Evolutionary conservation across 306 rosid genomes (phyloP), one percentile per base, ranked within the genome.

Genomic region (Dicorynia guianensis): DNA sequence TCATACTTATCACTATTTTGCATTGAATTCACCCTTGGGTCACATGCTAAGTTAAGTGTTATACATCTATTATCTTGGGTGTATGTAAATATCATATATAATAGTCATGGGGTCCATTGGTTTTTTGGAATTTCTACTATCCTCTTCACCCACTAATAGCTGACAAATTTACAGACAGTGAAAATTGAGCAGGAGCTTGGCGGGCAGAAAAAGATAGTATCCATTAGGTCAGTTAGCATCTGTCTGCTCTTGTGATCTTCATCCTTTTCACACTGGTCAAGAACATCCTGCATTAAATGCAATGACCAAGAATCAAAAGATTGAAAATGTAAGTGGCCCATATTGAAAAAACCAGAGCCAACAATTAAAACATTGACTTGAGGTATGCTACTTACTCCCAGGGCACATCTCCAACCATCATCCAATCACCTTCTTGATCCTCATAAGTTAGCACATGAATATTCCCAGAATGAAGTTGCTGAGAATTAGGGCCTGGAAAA

Each of bases 331-430:
- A 55, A 72, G 19, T 52, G 4, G 7, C 0, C 14, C n/a, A 53
- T 30, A 13, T 69, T 67, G 38, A 17, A 38, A 36, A 42, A 48
- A 48, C 47, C 2, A 48, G 39, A 47, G 34, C 9, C 2, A 15
- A 69, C 12, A n/a, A 40, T 7, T 1, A 43, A 38, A 34, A 55
- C 18, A 59, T 48, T 3, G 20, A 20, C 44, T 68, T 36, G 73
- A 38, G 14, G 10, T 25, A 25, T 25, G 30, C 54, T 25, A 72
- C 89, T 86, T 86, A 86, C 89, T 80, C 89, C 85, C 89, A 86
- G 5, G 89, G 89, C 10, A 86, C 89, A 77, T 86, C 89, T 74
- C 89, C 89, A 74, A 86, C 89, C 89, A 86, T 80, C 85, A 83
- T 83, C 89, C 87, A 86, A 11, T 86, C 89, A 3, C 89, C 89